These are phyloP conservation scores for Stephania yunnanensis DNA, from an alignment of 164 flowering plant genomes.

Conservation along the genomic window DNA sequence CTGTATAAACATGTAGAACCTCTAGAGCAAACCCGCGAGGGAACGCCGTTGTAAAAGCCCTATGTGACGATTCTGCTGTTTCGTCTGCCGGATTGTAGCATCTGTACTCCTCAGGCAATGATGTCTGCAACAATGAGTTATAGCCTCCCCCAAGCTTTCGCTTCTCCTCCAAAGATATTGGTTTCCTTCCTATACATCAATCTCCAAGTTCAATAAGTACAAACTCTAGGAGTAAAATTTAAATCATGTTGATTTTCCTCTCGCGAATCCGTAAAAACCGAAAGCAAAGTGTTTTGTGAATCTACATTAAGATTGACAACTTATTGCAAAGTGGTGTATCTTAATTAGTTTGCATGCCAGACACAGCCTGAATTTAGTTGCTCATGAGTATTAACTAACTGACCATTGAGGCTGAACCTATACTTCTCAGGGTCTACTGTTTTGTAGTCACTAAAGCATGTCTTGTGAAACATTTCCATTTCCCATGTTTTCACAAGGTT, in stretches of 20 bases:
- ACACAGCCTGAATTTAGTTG: no score
- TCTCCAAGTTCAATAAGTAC: not conserved
- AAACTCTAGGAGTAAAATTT: not conserved
- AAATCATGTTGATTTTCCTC: no score
- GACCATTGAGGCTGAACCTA: slow-evolving; percentile 51
- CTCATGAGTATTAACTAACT: no score
- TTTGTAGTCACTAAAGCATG: slow-evolving; percentile 33
- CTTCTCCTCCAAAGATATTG: slow-evolving; percentile 25
- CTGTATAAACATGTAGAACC: slow-evolving; percentile 54
- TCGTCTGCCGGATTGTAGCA: slow-evolving; percentile 32
- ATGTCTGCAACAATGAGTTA: slow-evolving; percentile 45
- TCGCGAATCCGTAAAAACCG: no score
- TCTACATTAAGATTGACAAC: no score
- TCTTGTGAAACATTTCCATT: slow-evolving; percentile 70
- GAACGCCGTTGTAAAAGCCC: slow-evolving; percentile 40
- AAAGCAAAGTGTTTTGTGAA: no score
- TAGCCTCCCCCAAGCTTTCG: slow-evolving; percentile 45
- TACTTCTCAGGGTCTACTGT: slow-evolving; percentile 35
- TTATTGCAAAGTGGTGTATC: no score
- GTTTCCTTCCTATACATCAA: slow-evolving; percentile 37
- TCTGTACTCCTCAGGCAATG: slow-evolving; percentile 42
- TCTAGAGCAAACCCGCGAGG: slow-evolving; percentile 74
- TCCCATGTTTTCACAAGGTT: slow-evolving; percentile 70
- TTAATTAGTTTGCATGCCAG: no score
- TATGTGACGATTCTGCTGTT: slow-evolving; percentile 27